Conservation (phyloP, 1,284 basidiomycete genomes). For the Agroathelia rolfsii region DNA sequence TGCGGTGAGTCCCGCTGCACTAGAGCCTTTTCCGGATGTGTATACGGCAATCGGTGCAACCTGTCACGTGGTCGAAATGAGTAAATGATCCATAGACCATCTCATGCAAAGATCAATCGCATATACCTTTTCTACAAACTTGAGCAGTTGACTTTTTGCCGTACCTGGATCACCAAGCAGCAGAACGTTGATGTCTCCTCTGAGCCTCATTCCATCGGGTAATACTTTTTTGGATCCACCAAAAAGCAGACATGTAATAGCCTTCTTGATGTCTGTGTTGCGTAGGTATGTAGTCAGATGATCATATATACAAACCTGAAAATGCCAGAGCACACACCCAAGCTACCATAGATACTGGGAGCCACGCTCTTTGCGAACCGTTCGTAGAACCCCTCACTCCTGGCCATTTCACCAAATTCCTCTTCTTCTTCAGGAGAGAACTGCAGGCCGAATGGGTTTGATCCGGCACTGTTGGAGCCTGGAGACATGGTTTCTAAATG, state of each 20-base stretch:
- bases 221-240: slow-evolving; percentile 98
- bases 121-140: slow-evolving; percentile 93
- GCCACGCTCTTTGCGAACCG: slow-evolving; percentile 91
- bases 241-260: slow-evolving; percentile 89
- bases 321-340: slow-evolving; percentile 43
- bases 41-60: slow-evolving; percentile 97
- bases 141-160: slow-evolving; percentile 94
- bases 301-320: too few species aligned
- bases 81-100: neutral
- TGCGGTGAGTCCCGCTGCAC: slow-evolving; percentile 95
- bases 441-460: slow-evolving; percentile 73
- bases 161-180: slow-evolving; percentile 97
- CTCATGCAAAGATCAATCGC: neutral
- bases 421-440: slow-evolving; percentile 97
- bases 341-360: slow-evolving; percentile 93
- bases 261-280: slow-evolving; percentile 88
- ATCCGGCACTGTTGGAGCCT: slow-evolving; percentile 53
- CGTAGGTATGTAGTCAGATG: slow-evolving; percentile 5
- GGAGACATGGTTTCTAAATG: slow-evolving; percentile 86
- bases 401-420: slow-evolving; percentile 84
- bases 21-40: slow-evolving; percentile 96
- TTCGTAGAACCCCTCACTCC: slow-evolving; percentile 88
- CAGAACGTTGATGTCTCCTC: slow-evolving; percentile 97
- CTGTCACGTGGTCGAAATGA: slow-evolving; percentile 26
- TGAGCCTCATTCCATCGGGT: slow-evolving; percentile 93